These are phyloP conservation scores for Stemphylium vesicarium DNA, from an alignment of 2,329 filamentous ascomycete species.

Conservation along the genomic window DNA sequence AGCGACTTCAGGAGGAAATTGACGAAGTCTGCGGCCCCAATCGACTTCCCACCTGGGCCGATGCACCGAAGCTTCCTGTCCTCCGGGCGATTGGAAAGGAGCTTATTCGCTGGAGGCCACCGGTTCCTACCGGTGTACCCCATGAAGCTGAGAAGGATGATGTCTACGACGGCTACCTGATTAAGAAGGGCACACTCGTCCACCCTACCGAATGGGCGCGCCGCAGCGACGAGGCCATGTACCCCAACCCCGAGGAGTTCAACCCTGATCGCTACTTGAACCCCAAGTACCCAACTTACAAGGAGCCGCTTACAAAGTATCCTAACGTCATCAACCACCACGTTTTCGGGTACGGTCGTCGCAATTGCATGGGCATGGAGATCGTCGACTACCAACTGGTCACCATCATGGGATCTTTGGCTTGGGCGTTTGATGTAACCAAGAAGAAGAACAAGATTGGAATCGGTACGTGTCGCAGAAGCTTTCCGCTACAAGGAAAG, in stretches of 20 bases:
- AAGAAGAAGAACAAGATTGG: conserved; percentile 9
- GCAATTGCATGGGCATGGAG: conserved; percentile 18
- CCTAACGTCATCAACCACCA: conserved; percentile 19
- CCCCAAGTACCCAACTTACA: conserved; percentile 17
- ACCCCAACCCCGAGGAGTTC: conserved; percentile 65
- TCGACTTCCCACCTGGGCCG: conserved; percentile 16
- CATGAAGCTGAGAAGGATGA: conserved; percentile 19
- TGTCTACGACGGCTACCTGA: conserved; percentile 26
- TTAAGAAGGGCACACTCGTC: conserved; percentile 23
- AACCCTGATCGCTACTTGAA: conserved; percentile 64
- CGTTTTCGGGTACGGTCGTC: conserved; percentile 20
- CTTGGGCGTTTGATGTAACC: conserved; percentile 19
- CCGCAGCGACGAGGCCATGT: conserved; percentile 62
- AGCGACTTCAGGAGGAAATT: conserved; percentile 63
- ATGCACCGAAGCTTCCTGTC: conserved; percentile 14
- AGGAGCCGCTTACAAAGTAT: conserved; percentile 15
- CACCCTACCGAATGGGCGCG: conserved; percentile 50
- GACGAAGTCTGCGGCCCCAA: conserved; percentile 59
- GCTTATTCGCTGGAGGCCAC: conserved; percentile 22
- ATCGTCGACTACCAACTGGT: conserved; percentile 21
- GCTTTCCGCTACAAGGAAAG: background rate
- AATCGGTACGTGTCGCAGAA: background rate
- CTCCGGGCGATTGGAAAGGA: conserved; percentile 23
- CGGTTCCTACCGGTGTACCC: conserved; percentile 23
- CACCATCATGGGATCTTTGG: conserved; percentile 15